phyloP scores from a whole-genome alignment of 176 grass and related monocot species.

The Pontederia crassipes region DNA sequence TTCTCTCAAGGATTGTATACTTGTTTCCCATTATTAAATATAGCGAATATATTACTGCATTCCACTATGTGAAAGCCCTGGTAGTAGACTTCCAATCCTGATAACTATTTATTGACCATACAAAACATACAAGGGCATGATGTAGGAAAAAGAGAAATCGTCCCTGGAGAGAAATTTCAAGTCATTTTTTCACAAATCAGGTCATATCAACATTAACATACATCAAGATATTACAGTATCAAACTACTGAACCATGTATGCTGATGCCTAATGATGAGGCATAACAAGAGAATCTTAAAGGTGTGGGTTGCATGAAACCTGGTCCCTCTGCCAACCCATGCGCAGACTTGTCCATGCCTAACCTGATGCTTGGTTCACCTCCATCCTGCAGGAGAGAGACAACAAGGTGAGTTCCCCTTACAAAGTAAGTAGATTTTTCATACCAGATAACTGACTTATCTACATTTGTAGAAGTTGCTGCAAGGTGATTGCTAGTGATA shows the following conservation, averaged over 20 bases:
- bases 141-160: not conserved
- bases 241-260: not conserved
- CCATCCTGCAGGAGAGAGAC: conserved; percentile 1
- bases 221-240: not conserved
- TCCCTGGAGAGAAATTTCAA: not conserved
- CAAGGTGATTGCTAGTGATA: too few relatives aligned
- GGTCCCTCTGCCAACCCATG: not conserved
- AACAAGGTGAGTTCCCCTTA: not conserved
- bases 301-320: not conserved
- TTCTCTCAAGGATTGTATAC: too few relatives aligned
- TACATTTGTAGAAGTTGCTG: not conserved
- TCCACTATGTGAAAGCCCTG: too few relatives aligned
- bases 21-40: too few relatives aligned
- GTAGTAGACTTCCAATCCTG: not conserved
- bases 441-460: not conserved
- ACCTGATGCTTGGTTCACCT: not conserved
- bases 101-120: not conserved
- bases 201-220: not conserved
- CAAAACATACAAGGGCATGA: not conserved
- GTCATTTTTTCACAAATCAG: not conserved
- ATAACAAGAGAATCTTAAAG: not conserved
- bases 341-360: not conserved
- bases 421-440: not conserved
- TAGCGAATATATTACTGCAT: too few relatives aligned
- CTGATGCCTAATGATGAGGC: not conserved